Evolutionary conservation across 2,329 filamentous ascomycete species (phyloP).

Genomic region (Hymenotorrendiella dingleyae): DNA sequence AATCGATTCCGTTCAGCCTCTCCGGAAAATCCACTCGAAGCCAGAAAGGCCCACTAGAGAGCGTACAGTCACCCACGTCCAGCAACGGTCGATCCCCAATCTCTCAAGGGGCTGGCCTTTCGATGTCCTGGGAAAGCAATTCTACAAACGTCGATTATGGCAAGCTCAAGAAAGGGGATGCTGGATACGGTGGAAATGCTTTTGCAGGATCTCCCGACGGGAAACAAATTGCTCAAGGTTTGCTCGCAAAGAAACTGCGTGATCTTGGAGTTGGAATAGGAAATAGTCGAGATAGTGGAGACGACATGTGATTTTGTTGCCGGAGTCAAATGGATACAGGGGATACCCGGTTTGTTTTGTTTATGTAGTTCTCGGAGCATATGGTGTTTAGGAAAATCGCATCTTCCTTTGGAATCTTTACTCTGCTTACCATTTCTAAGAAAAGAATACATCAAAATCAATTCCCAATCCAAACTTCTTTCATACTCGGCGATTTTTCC

Average conservation of each 20-base stretch:
- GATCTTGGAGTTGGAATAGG: conserved; percentile 35
- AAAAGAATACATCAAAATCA: too few relatives aligned
- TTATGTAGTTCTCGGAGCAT: too few relatives aligned
- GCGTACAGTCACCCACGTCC: conserved; percentile 32
- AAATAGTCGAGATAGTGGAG: conserved; percentile 8
- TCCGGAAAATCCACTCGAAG: conserved; percentile 21
- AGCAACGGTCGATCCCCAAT: conserved; percentile 27
- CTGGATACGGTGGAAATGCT: conserved; percentile 54
- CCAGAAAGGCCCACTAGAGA: conserved; percentile 17
- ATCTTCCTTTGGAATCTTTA: too few relatives aligned
- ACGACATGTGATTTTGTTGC: too few relatives aligned
- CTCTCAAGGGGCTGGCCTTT: conserved; percentile 28
- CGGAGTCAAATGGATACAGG: too few relatives aligned
- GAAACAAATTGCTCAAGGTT: conserved; percentile 50
- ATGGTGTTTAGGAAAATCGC: too few relatives aligned
- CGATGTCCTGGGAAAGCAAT: conserved; percentile 23
- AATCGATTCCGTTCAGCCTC: conserved; percentile 47
- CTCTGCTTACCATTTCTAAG: too few relatives aligned
- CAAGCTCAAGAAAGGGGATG: conserved; percentile 63
- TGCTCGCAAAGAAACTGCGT: conserved; percentile 64
- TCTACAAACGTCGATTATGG: conserved; percentile 43
- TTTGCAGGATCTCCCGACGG: conserved; percentile 37
- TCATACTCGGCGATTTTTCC: too few relatives aligned
- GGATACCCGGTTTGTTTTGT: too few relatives aligned
- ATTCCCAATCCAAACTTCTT: too few relatives aligned